Conservation (phyloP, 495 filamentous ascomycete genomes). For the Mytilinidion resinicola region DNA sequence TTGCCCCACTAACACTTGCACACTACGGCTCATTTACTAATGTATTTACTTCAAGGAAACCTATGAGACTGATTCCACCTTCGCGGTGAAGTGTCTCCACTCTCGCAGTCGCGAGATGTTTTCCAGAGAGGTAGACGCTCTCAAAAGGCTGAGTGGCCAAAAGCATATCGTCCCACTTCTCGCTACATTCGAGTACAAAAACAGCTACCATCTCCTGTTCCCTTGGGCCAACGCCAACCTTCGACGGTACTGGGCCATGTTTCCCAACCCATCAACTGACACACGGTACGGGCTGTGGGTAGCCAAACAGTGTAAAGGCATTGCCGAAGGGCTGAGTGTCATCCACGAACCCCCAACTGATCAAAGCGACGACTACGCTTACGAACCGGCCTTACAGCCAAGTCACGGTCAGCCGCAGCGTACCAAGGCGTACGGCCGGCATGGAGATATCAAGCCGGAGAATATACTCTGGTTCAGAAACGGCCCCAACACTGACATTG, state of each 20-base stretch:
- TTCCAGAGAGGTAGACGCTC: neutral
- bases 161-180: conserved; percentile 9
- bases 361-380: neutral
- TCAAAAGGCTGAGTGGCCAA: neutral
- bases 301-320: conserved; percentile 9
- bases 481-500: neutral
- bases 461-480: conserved; percentile 1
- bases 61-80: neutral
- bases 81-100: neutral
- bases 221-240: conserved; percentile 14
- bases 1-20: neutral
- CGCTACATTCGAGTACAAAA: conserved; percentile 7
- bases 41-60: neutral
- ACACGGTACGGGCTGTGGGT: conserved; percentile 3
- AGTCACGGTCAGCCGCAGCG: neutral
- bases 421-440: neutral
- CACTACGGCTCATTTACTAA: neutral
- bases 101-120: neutral
- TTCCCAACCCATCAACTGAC: neutral
- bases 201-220: conserved; percentile 12
- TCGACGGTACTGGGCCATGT: conserved; percentile 2
- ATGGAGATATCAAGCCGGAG: conserved; percentile 5
- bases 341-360: conserved; percentile 9
- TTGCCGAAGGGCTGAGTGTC: conserved; percentile 1
- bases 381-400: neutral